Conservation (phyloP, 495 filamentous ascomycete species). For the Talaromyces wortmannii region DNA sequence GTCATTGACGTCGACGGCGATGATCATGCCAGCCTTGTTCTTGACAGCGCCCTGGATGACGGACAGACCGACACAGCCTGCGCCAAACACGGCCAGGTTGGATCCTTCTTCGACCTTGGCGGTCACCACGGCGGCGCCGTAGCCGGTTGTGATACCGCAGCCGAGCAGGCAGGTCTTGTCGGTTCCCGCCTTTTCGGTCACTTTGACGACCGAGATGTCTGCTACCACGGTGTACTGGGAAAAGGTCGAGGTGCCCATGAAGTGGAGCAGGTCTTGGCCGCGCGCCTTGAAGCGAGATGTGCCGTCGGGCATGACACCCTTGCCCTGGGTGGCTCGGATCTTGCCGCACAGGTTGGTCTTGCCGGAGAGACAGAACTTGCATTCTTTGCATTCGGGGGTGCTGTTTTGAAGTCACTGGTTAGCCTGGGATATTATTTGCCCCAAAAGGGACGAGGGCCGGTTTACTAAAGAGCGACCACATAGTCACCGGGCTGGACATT, state of each 20-base stretch:
- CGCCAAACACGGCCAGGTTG: conserved; percentile 91
- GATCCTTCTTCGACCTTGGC: conserved; percentile 84
- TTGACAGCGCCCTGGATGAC: conserved; percentile 94
- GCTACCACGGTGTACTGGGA: conserved; percentile 98
- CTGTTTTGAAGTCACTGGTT: conserved; percentile 31
- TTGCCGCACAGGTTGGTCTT: conserved; percentile 99
- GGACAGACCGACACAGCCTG: conserved; percentile 89
- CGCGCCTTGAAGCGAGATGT: conserved; percentile 92
- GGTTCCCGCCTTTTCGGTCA: conserved; percentile 86
- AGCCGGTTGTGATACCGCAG: conserved; percentile 97
- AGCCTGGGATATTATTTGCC: not conserved
- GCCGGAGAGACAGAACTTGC: conserved; percentile 98
- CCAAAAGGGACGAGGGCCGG: conserved; percentile 7
- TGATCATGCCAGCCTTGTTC: conserved; percentile 81
- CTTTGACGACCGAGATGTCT: conserved; percentile 95
- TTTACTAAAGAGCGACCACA: conserved; percentile 91
- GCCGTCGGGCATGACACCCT: conserved; percentile 95
- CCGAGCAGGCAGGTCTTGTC: conserved; percentile 93
- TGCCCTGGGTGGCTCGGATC: conserved; percentile 94
- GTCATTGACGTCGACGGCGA: conserved; percentile 92
- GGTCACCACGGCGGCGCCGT: conserved; percentile 90
- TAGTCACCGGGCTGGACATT: conserved; percentile 75
- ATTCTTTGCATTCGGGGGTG: conserved; percentile 93
- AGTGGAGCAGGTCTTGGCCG: conserved; percentile 90
- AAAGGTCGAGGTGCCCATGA: conserved; percentile 99